Evolutionary conservation across 352 stramenopile species (phyloP).

Genomic region (Globisporangium middletonii): DNA sequence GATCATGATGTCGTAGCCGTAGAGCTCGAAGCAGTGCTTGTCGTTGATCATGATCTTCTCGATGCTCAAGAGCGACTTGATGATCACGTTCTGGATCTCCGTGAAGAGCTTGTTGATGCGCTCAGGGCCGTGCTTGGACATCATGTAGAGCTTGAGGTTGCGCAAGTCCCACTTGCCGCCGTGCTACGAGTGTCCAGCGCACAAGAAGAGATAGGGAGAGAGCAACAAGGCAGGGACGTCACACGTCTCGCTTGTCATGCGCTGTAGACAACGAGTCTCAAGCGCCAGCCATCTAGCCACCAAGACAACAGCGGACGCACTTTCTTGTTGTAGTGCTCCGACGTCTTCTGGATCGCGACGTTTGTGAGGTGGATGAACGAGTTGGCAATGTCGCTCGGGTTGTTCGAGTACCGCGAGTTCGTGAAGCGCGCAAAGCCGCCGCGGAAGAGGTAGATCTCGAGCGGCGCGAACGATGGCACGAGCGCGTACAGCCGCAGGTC

Average conservation of each 20-base stretch:
- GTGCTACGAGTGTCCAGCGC: constrained; percentile 29
- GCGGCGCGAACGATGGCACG: constrained; percentile 88
- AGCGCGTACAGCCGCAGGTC: constrained; percentile 92
- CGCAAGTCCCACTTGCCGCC: constrained; percentile 91
- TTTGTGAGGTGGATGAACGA: constrained; percentile 94
- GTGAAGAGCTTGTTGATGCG: constrained; percentile 85
- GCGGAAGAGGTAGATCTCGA: constrained; percentile 91
- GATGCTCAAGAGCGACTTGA: constrained; percentile 82
- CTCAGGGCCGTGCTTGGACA: constrained; percentile 78
- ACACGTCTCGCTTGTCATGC: too few species aligned
- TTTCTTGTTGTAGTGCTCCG: constrained; percentile 91
- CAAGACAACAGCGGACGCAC: constrained; percentile 2
- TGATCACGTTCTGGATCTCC: constrained; percentile 88
- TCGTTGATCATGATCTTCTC: constrained; percentile 95
- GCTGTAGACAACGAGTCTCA: too few species aligned
- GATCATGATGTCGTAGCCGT: constrained; percentile 92
- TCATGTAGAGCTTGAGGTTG: constrained; percentile 90
- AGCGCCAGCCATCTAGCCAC: not conserved
- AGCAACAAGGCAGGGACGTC: too few species aligned
- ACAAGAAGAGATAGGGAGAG: not conserved
- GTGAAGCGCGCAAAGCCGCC: constrained; percentile 90
- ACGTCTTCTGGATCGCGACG: constrained; percentile 93
- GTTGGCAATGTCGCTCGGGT: constrained; percentile 86
- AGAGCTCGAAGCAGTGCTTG: constrained; percentile 95
- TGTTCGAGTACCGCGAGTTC: constrained; percentile 87